Base-by-base conservation (phyloP, 306 rosid species). In the Prosopis cineraria region DNA sequence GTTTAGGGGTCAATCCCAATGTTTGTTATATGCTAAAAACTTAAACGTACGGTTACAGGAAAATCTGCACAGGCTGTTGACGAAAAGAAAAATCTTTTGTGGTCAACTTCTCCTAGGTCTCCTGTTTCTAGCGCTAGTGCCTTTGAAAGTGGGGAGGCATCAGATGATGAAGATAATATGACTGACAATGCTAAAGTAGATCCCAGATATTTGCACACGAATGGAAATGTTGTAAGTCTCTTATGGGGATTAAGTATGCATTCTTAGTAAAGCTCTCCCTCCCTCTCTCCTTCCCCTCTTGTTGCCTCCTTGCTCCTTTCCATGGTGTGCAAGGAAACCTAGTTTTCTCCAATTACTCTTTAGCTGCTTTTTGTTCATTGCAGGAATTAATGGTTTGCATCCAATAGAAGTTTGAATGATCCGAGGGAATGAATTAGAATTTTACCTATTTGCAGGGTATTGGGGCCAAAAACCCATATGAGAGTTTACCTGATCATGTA, bases 51-150 rank as follows among this genome's bases (percentile, higher is more conserved):
- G 68, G 60, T 86, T 76, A 70, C 92, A 93, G 98, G 92, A 69
- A 96, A 93, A 82, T 72, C 89, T 37, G 77, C 89, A 19, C 87
- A 60, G 53, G 48, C 75, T 62, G 85, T 78, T 78, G 72, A 91
- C 65, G 70, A 83, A 36, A 89, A 88, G 91, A 91, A 88, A 80
- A 86, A 45, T 74, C 63, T 88, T 80, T 70, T 91, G 66, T 80
- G 93, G 83, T 80, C 91, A 72, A 85, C 84, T 66, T 90, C 98
- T 77, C 97, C 98, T 24, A 96, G 89, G 83, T 93, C 99, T 43
- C 99, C 99, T 25, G 97, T 85, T 89, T 94, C 90, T 86, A 96
- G 99, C 87, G 94, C 85, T 34, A 89, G 93, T 77, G 98, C 94
- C 72, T 93, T 93, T 53, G 99, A 91, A 81, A 96, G 99, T 73